Percentiles rank a stretch among this genome's conserved stretches.
Conservation (phyloP, 2,329 filamentous ascomycete species). For the Alternaria hordeiaustralica region DNA sequence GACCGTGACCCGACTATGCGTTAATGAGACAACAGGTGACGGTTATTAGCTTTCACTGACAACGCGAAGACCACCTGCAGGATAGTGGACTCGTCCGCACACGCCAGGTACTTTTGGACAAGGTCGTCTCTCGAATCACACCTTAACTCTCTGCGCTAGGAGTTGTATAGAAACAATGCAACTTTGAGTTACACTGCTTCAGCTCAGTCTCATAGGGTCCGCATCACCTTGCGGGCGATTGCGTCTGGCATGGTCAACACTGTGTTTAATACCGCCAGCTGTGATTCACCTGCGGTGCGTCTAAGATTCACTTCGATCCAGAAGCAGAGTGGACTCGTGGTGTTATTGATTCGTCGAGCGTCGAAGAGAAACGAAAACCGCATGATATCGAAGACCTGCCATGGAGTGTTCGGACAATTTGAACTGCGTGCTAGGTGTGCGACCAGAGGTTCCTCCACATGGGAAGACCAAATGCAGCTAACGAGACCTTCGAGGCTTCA, state of each 20-base stretch:
- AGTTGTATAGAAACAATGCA: accelerated
- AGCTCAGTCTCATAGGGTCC: neutral
- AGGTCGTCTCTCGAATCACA: neutral
- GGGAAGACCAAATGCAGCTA: neutral
- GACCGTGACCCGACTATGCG: neutral
- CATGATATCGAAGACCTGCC: neutral
- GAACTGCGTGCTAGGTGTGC: neutral
- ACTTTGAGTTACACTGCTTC: neutral
- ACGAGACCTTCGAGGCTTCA: too few relatives aligned
- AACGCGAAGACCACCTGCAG: neutral
- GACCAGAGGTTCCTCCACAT: neutral
- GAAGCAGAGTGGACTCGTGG: accelerated
- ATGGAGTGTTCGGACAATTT: neutral
- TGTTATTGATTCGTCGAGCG: neutral
- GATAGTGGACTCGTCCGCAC: neutral
- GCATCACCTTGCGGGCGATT: neutral
- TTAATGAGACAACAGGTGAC: neutral
- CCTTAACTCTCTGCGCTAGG: neutral
- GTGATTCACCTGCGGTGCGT: neutral
- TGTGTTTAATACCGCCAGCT: accelerated
- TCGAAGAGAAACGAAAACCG: neutral
- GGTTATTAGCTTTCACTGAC: neutral
- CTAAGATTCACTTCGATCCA: neutral
- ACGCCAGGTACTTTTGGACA: neutral
- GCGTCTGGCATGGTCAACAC: neutral